A percentile compares a stretch with the other conserved stretches of the same genome.
Conservation (phyloP, 2,329 filamentous ascomycete species). For the Podosphaera fusca region DNA sequence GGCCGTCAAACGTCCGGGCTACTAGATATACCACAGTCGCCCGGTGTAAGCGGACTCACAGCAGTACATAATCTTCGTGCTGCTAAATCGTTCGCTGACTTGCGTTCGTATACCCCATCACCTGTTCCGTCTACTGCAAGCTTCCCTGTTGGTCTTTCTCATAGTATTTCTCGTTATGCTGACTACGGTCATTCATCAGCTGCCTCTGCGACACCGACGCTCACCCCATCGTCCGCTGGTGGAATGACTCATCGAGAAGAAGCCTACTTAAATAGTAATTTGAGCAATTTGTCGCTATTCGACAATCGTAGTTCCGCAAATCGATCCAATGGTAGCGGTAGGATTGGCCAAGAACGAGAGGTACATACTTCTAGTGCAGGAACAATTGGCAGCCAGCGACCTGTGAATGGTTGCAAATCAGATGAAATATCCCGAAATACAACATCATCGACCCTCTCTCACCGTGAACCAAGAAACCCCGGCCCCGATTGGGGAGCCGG, state of each 20-base stretch:
- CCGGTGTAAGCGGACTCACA: slow-evolving; percentile 33
- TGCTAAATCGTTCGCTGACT: slow-evolving; percentile 88
- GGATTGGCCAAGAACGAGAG: slow-evolving; percentile 28
- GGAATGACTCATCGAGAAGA: slow-evolving; percentile 17
- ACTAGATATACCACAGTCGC: slow-evolving; percentile 71
- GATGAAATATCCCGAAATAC: slow-evolving; percentile 13
- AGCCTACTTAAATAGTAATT: slow-evolving; percentile 22
- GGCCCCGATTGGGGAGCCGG: slow-evolving; percentile 29
- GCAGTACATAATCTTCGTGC: slow-evolving; percentile 63
- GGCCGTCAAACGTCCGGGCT: slow-evolving; percentile 60
- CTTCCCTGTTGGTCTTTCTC: slow-evolving; percentile 47
- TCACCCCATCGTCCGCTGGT: slow-evolving; percentile 66
- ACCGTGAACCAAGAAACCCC: slow-evolving; percentile 40
- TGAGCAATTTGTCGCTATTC: slow-evolving; percentile 35
- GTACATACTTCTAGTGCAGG: slow-evolving; percentile 22
- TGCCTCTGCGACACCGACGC: slow-evolving; percentile 39
- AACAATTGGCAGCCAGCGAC: slow-evolving; percentile 42
- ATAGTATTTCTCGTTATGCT: slow-evolving; percentile 34
- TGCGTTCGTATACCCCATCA: slow-evolving; percentile 86
- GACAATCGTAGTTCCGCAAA: slow-evolving; percentile 13
- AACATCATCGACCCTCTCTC: slow-evolving; percentile 21
- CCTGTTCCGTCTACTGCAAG: slow-evolving; percentile 75
- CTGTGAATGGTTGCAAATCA: slow-evolving; percentile 18
- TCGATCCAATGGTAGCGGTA: slow-evolving; percentile 16
- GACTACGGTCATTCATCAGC: slow-evolving; percentile 30